A percentile compares a stretch with the other conserved stretches of the same genome.
Conservation (phyloP, 2,329 filamentous ascomycete species). For the Ophiostoma triangulosporum region DNA sequence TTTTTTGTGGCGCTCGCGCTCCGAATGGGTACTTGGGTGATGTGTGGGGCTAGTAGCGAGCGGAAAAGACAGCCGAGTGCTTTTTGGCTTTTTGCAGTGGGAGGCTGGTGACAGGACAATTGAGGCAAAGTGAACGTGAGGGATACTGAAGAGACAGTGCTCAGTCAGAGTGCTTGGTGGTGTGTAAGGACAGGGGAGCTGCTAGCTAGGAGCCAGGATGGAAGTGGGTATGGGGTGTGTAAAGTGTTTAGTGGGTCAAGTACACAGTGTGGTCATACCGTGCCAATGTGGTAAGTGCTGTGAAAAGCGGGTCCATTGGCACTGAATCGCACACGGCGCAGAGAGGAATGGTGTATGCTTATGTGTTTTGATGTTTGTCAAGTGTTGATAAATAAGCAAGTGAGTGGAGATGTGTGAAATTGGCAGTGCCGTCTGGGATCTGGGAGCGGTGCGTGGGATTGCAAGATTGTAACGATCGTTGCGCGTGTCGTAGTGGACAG, state of each 20-base stretch:
- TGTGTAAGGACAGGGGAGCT: too few relatives aligned
- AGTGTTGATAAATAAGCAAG: conserved; percentile 12
- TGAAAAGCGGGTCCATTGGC: not conserved
- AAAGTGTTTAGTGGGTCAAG: not conserved
- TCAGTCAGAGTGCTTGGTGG: too few relatives aligned
- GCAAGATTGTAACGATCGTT: conserved; percentile 2
- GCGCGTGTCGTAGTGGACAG: not conserved
- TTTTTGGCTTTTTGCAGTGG: too few relatives aligned
- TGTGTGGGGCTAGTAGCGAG: conserved; percentile 7
- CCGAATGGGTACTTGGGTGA: conserved; percentile 10
- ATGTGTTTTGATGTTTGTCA: conserved; percentile 8
- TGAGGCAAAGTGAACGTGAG: too few relatives aligned
- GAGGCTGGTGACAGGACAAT: too few relatives aligned
- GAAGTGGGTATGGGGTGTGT: not conserved
- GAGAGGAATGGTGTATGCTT: too few relatives aligned
- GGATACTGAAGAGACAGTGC: too few relatives aligned
- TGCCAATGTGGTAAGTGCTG: not conserved
- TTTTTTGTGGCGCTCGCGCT: conserved; percentile 9
- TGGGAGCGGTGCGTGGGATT: conserved; percentile 4
- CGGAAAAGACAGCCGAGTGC: conserved; percentile 10
- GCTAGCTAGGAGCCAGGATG: not conserved
- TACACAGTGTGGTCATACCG: not conserved
- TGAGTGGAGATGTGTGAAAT: conserved; percentile 13
- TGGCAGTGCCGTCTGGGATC: conserved; percentile 9
- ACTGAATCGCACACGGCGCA: too few relatives aligned